Evolutionary conservation across 2,329 filamentous ascomycete genomes (phyloP).

Genomic region (Teratosphaeria nubilosa): DNA sequence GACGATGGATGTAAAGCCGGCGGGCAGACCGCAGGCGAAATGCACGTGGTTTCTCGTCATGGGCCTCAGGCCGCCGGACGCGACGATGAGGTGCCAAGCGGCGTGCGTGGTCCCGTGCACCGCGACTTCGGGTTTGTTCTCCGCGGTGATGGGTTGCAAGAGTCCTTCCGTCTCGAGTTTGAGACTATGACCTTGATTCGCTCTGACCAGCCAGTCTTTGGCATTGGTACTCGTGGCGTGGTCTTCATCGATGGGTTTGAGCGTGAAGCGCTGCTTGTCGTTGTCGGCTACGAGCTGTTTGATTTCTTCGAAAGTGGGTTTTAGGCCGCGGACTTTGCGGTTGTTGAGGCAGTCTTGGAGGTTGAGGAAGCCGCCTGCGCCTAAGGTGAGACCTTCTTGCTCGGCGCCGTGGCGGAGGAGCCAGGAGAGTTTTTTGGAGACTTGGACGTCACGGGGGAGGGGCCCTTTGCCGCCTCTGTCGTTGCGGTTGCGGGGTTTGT

Average conservation of each 20-base stretch:
- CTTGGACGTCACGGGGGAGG: conserved; percentile 18
- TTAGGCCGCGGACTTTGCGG: conserved; percentile 54
- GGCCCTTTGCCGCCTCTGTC: conserved; percentile 1
- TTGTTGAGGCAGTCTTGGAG: conserved; percentile 50
- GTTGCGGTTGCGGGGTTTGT: neutral
- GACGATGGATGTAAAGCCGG: conserved; percentile 30
- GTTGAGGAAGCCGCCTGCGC: conserved; percentile 50
- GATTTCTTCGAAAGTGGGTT: conserved; percentile 68
- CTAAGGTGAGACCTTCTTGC: conserved; percentile 49
- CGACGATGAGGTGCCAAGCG: conserved; percentile 65
- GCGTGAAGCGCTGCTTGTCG: conserved; percentile 82
- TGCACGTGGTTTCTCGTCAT: conserved; percentile 89
- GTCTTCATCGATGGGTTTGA: conserved; percentile 47
- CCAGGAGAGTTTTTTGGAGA: conserved; percentile 30
- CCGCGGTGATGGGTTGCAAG: conserved; percentile 55
- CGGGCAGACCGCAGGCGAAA: conserved; percentile 65
- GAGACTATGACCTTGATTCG: conserved; percentile 90
- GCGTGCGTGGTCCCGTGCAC: conserved; percentile 85
- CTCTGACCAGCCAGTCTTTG: conserved; percentile 73
- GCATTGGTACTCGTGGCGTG: conserved; percentile 22
- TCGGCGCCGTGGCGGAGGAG: conserved; percentile 53
- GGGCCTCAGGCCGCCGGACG: conserved; percentile 63
- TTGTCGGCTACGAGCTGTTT: conserved; percentile 58
- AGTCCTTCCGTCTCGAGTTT: conserved; percentile 60
- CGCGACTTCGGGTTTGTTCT: conserved; percentile 35